Base-by-base conservation (phyloP, 2,329 filamentous ascomycete genomes). In the Fusarium sp. region DNA sequence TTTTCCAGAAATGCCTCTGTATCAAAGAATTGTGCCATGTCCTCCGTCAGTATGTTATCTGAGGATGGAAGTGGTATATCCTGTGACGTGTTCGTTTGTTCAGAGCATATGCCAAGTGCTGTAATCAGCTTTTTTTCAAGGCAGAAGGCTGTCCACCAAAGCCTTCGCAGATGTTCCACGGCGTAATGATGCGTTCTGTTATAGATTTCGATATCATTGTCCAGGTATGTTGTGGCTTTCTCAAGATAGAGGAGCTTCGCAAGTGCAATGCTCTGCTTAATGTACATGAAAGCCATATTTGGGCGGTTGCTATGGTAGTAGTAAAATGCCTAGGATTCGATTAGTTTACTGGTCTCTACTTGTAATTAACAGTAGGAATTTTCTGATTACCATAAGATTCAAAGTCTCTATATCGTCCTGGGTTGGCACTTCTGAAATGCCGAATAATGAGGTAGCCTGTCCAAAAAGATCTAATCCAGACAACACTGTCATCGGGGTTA, bases 201-300 rank as follows among this genome's bases (percentile, higher is more conserved):
- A 2, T 1, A 13, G 25, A 25, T 10, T 25, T 4, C 20, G 0
- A 6, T 4, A 2, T 4, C 11, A 1, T 2, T 0, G 1, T 4
- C 2, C 5, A 8, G 1, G 3, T 22, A 20, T 6, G 37, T 20
- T 3, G 25, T 3, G 3, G 7, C 7, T 3, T 25, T 17, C 4
- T 43, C 47, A 15, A 53, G 20, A 0, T 35, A 37, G 0, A 53
- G 20, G 1, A 56, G 3, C 4, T 30, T 43, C 4, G 47, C 17
- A 4, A 56, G 2, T 11, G 37, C 9, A 9, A 35, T 7, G 15
- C 53, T 43, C 9, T 56, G 53, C 11, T 35, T 56, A 6, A 53
- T 27, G n/a, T 53, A 56, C 1, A 56, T 2, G 1, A 43, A 4
- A 15, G 53, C 53, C 10, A 14, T 3, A 11, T 30, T 53, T 2